Evolutionary conservation across 495 filamentous ascomycete species (phyloP), one percentile per base, ranked within the genome.

Genomic region (Penicillium antarcticum): DNA sequence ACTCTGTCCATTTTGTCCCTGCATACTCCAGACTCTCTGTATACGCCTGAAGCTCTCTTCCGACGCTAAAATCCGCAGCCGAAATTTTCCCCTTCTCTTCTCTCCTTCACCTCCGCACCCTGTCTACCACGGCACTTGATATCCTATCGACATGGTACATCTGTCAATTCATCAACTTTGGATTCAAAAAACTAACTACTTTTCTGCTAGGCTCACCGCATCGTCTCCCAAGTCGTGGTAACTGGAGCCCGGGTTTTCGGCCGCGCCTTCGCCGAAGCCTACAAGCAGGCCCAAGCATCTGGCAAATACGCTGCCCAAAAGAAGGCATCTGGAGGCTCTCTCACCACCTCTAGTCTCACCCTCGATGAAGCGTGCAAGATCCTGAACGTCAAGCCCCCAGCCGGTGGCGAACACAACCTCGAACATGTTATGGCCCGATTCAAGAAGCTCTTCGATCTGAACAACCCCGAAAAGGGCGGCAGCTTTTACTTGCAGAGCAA

Each of bases 401-500:
- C 87, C 60, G 82, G 77, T 47, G 89, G 85, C n/a, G 77, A 89
- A 60, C 75, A 85, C 16, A 82, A 89, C 65, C 73, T 89, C 69
- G 89, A 95, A 53, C 69, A 81, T 32, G 80, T 95, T 42, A 87
- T 86, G 76, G 83, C 87, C 50, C 81, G 90, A 37, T 98, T 97
- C 79, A 97, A 97, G 82, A 85, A 84, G 54, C 73, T 98, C 41
- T 98, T 97, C 68, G 95, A 97, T 62, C 65, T 78, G 53, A 98
- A 98, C 71, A 89, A 97, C 47, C 92, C 94, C 19, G 77, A 91
- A 66, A 96, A 96, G 66, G 94, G 94, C 24, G 94, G 94, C 12
- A 96, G 91, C 62, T 97, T 98, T 66, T 98, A 98, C 68, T 77
- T 98, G 46, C 94, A 98, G 73, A 97, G 95, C 73, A 98, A 98